Conservation (phyloP, 2,329 filamentous ascomycete species). For the Colletotrichum caudatum region DNA sequence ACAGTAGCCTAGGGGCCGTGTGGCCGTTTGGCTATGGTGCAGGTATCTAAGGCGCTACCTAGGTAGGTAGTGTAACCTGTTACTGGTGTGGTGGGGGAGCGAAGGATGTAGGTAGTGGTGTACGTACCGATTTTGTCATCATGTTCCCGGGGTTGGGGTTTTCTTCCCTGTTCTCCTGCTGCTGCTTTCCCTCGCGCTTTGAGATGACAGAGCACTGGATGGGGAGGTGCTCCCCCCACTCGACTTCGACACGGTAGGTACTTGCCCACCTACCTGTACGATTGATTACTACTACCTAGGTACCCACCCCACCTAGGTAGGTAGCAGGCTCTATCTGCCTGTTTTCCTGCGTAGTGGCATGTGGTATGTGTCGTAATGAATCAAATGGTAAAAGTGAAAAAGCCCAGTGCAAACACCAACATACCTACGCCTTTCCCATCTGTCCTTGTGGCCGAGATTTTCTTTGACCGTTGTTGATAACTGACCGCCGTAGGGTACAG, state of each 20-base stretch:
- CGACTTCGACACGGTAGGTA: not conserved
- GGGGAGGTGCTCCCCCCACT: not conserved
- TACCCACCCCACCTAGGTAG: not conserved
- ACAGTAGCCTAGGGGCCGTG: conserved; percentile 28
- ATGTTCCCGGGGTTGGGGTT: not conserved
- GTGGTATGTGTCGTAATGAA: not conserved
- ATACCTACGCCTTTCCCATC: not conserved
- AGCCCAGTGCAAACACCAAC: not conserved
- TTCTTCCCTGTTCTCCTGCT: not conserved
- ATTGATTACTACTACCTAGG: too few species aligned
- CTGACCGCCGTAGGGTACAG: not conserved
- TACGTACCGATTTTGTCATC: conserved; percentile 9
- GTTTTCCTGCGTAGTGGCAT: not conserved
- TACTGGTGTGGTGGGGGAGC: conserved; percentile 14
- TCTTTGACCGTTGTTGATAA: not conserved
- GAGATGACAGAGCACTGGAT: conserved; percentile 30
- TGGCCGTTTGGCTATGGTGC: conserved; percentile 26
- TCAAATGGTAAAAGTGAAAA: not conserved
- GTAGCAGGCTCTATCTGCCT: not conserved
- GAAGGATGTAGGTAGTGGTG: conserved; percentile 11
- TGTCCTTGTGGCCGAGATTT: not conserved
- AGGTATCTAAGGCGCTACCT: not conserved
- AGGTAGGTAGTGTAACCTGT: conserved; percentile 4
- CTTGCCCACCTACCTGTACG: not conserved
- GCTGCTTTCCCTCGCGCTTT: conserved; percentile 4